These are phyloP conservation scores for Fraxinus americana DNA, from an alignment of 257 asterid species.

Conservation along the genomic window DNA sequence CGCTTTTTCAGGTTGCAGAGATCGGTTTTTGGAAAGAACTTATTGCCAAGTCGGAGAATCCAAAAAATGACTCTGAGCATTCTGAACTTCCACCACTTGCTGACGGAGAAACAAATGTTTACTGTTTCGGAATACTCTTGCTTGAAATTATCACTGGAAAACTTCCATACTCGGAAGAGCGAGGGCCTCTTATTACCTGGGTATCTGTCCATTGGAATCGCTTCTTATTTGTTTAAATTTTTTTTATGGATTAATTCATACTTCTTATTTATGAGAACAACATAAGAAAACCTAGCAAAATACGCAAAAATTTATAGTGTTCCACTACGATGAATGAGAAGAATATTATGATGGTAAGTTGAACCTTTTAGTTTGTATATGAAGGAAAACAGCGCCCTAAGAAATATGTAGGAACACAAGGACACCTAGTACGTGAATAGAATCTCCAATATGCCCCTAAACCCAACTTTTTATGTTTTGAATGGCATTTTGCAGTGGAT, in stretches of 20 bases:
- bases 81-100: slow-evolving; percentile 53
- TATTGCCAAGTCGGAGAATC: slow-evolving; percentile 43
- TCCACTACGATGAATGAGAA: background rate
- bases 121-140: slow-evolving; percentile 68
- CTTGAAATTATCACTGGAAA: slow-evolving; percentile 77
- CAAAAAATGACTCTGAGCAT: slow-evolving; percentile 50
- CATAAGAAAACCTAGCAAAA: background rate
- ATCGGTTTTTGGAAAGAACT: slow-evolving; percentile 69
- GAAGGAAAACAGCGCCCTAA: background rate
- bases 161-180: slow-evolving; percentile 63
- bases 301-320: background rate
- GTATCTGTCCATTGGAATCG: slow-evolving; percentile 34
- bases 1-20: slow-evolving; percentile 58
- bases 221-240: background rate
- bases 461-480: background rate
- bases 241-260: background rate
- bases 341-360: background rate
- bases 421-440: background rate
- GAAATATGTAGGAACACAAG: background rate
- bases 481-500: background rate
- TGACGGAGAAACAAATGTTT: slow-evolving; percentile 63
- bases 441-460: background rate
- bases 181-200: slow-evolving; percentile 59
- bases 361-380: background rate
- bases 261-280: background rate